These are phyloP conservation scores for Oryza rufipogon DNA, from an alignment of 176 grass and related monocot species.

Conservation along the genomic window DNA sequence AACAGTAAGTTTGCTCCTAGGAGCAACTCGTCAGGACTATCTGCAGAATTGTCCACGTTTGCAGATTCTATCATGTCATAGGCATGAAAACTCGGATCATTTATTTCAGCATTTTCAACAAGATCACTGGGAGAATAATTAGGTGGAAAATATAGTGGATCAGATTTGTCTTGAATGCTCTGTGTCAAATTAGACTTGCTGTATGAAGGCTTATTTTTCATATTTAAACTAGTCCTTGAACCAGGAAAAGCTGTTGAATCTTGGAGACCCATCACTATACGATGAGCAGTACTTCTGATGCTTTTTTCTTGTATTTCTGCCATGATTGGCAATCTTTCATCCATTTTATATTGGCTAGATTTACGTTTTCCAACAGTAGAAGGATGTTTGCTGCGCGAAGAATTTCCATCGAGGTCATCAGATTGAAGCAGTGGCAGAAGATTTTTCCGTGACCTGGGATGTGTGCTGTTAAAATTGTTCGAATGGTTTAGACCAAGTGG, in stretches of 20 bases:
- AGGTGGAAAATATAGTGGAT: constrained; percentile 33
- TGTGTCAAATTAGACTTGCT: constrained; percentile 20
- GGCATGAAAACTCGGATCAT: constrained; percentile 36
- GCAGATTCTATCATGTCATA: constrained; percentile 17
- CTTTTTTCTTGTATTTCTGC: constrained; percentile 40
- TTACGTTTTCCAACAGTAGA: constrained; percentile 36
- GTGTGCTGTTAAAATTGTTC: constrained; percentile 10
- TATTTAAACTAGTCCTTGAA: constrained; percentile 27
- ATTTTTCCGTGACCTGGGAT: constrained; percentile 44
- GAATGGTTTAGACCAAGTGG: constrained; percentile 19
- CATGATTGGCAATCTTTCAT: not conserved
- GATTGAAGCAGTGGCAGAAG: constrained; percentile 51
- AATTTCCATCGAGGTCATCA: constrained; percentile 32
- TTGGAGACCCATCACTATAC: constrained; percentile 47
- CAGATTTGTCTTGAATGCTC: constrained; percentile 32
- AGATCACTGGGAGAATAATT: constrained; percentile 29
- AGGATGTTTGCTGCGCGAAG: constrained; percentile 18
- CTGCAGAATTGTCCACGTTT: constrained; percentile 16
- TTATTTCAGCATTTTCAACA: constrained; percentile 36
- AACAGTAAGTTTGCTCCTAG: constrained; percentile 35
- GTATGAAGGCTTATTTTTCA: constrained; percentile 35
- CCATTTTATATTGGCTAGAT: not conserved
- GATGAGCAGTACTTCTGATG: constrained; percentile 50
- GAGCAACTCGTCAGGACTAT: constrained; percentile 31
- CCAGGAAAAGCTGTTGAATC: constrained; percentile 30